These are phyloP conservation scores for Ascosphaera apis DNA, from an alignment of 2,329 filamentous ascomycete species.

Conservation along the genomic window DNA sequence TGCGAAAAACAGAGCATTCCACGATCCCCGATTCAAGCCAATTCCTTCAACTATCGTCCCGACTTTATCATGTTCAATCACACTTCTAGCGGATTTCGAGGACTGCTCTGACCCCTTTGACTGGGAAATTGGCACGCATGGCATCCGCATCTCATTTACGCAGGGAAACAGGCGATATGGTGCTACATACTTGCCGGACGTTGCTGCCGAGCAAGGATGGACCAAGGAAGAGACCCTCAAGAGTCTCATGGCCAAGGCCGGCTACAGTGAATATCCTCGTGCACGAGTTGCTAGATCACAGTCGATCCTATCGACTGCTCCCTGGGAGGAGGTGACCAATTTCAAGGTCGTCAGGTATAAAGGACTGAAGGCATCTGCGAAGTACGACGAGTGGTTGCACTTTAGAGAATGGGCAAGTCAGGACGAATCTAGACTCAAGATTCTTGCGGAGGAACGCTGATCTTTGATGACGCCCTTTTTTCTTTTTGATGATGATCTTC, in stretches of 20 bases:
- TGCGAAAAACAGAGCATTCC: conserved; percentile 35
- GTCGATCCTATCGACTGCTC: conserved; percentile 7
- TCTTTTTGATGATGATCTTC: background rate
- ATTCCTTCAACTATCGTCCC: conserved; percentile 28
- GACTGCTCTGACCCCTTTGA: conserved; percentile 48
- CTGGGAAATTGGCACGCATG: conserved; percentile 72
- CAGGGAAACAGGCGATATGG: conserved; percentile 51
- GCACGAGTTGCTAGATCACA: background rate
- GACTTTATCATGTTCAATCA: conserved; percentile 36
- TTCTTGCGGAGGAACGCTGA: background rate
- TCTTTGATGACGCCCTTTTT: background rate
- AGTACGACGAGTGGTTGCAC: conserved; percentile 50
- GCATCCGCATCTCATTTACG: conserved; percentile 67
- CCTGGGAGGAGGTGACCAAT: conserved; percentile 53
- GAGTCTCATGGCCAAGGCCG: conserved; percentile 82
- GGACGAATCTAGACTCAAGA: conserved; percentile 3
- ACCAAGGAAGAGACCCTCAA: conserved; percentile 75
- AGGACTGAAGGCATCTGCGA: conserved; percentile 51
- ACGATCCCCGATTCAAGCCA: conserved; percentile 38
- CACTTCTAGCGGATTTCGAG: conserved; percentile 70
- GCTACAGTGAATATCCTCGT: conserved; percentile 32
- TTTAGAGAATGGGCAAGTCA: conserved; percentile 51
- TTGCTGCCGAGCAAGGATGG: conserved; percentile 85
- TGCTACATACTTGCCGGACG: conserved; percentile 78
- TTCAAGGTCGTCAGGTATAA: conserved; percentile 67